Evolutionary conservation across 345 rosid genomes (phyloP), one percentile per base, ranked within the genome.

Genomic region (Camelina sativa): DNA sequence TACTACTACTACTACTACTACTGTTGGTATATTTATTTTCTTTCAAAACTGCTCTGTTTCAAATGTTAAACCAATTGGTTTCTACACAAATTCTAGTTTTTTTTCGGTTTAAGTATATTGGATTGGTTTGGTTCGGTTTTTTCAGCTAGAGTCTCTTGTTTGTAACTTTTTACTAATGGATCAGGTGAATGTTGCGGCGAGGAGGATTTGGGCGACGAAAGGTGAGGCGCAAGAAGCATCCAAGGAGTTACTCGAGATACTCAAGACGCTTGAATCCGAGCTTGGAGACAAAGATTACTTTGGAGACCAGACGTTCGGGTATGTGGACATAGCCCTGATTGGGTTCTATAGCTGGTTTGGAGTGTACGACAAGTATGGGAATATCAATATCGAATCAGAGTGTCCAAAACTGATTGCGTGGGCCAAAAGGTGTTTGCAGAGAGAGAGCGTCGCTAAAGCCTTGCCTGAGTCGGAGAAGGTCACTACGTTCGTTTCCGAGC

Each of bases 241-340:
- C n/a, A 73, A 56, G 34, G 78, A 74, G 47, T 73, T 73, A 0
- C 63, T 73, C 3, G 69, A 62, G 43, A 43, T 63, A 30, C 34
- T 73, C 23, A 73, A 73, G 71, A 73, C 47, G 37, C 35, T 73
- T 30, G 77, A 73, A 11, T 17, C 54, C 2, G 71, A 73, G 60
- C 64, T 73, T 62, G 77, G 64, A 64, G 77, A 73, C 48, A 65
- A 55, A 2, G 1, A 0, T 4, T 73, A 55, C 65, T 73, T 62
- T 17, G 76, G 76, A 40, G 76, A 53, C 5, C 47, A 73, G 5
- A 51, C 61, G 10, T 73, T 73, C 2, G 76, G 76, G 9, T 73
- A 52, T 43, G 77, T 73, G 11, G 77, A 73, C n/a, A 73, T 73
- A 22, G 70, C 70, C 20, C 55, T 73, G 6, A 63, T 73, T 6